phyloP scores from a whole-genome alignment of 2,329 filamentous ascomycete genomes.

The Paraphaeosphaeria sporulosa region DNA sequence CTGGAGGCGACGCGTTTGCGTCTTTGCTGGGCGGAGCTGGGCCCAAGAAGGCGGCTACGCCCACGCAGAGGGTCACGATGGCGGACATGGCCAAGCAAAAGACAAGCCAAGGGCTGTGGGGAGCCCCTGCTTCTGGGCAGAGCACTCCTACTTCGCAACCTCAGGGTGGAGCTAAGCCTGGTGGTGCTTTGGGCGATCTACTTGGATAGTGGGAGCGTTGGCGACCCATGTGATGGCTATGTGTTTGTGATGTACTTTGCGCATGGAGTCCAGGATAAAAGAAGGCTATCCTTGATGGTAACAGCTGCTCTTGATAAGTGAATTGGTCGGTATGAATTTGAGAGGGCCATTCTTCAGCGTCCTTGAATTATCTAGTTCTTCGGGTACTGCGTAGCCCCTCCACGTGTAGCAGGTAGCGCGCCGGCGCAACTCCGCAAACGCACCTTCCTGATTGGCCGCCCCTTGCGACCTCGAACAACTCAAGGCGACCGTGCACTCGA shows the following conservation, averaged over 20 bases:
- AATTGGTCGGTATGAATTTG: background rate
- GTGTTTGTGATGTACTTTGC: slow-evolving; percentile 9
- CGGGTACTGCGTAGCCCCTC: background rate
- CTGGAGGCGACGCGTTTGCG: slow-evolving; percentile 86
- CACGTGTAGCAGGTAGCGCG: background rate
- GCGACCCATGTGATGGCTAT: background rate
- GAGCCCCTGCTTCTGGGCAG: slow-evolving; percentile 63
- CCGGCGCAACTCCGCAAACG: slow-evolving; percentile 11
- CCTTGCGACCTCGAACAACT: slow-evolving; percentile 6
- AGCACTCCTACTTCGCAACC: slow-evolving; percentile 41
- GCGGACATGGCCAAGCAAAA: slow-evolving; percentile 98
- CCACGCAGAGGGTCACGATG: slow-evolving; percentile 74
- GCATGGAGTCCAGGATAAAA: slow-evolving; percentile 14
- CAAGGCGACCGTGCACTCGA: slow-evolving; percentile 7
- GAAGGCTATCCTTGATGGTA: slow-evolving; percentile 6
- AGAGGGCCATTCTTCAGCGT: background rate
- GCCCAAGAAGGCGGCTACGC: slow-evolving; percentile 74
- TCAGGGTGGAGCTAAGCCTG: slow-evolving; percentile 43
- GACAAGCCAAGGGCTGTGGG: slow-evolving; percentile 94
- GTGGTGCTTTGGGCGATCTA: slow-evolving; percentile 47
- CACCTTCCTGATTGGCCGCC: slow-evolving; percentile 10
- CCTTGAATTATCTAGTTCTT: background rate
- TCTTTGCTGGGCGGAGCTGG: slow-evolving; percentile 81
- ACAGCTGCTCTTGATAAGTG: background rate
- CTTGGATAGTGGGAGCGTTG: slow-evolving; percentile 34